These are phyloP conservation scores for Pyrenophora seminiperda DNA, from an alignment of 2,329 filamentous ascomycete species.

Conservation along the genomic window DNA sequence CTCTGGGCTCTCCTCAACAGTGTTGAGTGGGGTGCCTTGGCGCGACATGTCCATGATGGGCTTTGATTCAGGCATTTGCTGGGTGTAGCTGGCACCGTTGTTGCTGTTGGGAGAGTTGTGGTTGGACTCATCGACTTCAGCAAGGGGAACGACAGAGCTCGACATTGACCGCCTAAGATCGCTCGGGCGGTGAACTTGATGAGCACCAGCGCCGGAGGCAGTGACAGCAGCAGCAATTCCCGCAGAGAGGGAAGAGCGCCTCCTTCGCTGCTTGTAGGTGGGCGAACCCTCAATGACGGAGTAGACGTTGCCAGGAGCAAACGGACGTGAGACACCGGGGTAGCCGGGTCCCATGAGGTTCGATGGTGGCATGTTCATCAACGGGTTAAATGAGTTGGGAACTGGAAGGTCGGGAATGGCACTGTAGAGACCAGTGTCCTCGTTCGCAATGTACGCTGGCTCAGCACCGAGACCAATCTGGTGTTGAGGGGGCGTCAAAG, in stretches of 20 bases:
- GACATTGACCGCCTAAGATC: slow-evolving; percentile 92
- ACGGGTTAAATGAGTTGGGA: slow-evolving; percentile 77
- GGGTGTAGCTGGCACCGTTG: slow-evolving; percentile 60
- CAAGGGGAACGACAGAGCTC: slow-evolving; percentile 78
- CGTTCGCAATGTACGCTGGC: slow-evolving; percentile 96
- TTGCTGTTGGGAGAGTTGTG: slow-evolving; percentile 80
- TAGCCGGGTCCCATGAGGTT: slow-evolving; percentile 82
- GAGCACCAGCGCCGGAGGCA: slow-evolving; percentile 55
- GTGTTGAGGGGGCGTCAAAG: slow-evolving; percentile 93
- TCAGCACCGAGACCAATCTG: slow-evolving; percentile 79
- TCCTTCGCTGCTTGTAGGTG: slow-evolving; percentile 95
- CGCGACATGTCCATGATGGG: slow-evolving; percentile 77
- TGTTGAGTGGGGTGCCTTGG: slow-evolving; percentile 86
- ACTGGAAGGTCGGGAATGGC: slow-evolving; percentile 87
- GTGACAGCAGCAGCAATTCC: slow-evolving; percentile 74
- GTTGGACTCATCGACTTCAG: slow-evolving; percentile 77
- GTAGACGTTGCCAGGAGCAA: slow-evolving; percentile 81
- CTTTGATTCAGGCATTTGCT: slow-evolving; percentile 75
- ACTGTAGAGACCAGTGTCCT: slow-evolving; percentile 94
- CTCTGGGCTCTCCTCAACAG: slow-evolving; percentile 79
- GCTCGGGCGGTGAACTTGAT: slow-evolving; percentile 77
- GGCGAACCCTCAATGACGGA: slow-evolving; percentile 97
- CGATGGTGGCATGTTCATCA: slow-evolving; percentile 88
- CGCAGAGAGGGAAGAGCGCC: slow-evolving; percentile 89
- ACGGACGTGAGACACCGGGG: slow-evolving; percentile 68